Evolutionary conservation across 148 eudicot species (phyloP), one percentile per base, ranked within the genome.

Genomic region (Fagopyrum esculentum): DNA sequence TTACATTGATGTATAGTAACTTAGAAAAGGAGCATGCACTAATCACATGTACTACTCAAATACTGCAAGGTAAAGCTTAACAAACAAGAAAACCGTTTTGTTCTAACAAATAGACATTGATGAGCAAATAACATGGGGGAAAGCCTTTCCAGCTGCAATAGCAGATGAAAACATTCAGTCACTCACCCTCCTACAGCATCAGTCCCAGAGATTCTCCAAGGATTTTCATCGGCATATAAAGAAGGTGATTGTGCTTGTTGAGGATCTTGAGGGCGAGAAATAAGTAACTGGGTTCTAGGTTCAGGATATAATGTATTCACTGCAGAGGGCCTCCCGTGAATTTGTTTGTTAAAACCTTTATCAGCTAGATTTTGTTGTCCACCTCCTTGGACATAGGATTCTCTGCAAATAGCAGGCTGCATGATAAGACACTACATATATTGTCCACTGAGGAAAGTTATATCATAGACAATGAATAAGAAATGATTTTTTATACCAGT

Each of bases 331-430:
- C 4, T 17, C 52, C 50, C 44, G 5, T 69, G 73, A 16, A 69
- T 40, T 69, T 43, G 72, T 17, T 44, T 69, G 72, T 48, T 69
- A 69, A 48, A 44, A 22, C 45, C 50, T 12, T 44, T 55, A n/a
- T 69, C 66, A 48, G 48, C 40, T 4, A 77, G 79, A 59, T 26
- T 22, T 78, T 50, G 19, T 83, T 66, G 81, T 78, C 64, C 83
- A 49, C 46, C 45, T 44, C n/a, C 40, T 13, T 22, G 59, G 47
- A 45, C 56, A 77, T 35, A 48, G 15, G 68, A 50, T 4, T 35
- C 73, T 17, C 55, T 17, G 40, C 35, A 50, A 50, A 45, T 4
- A 35, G 22, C 68, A 61, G 9, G 43, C 11, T 29, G 43, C 13
- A 26, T 61, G 43, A 61, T 61, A 61, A 61, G 68, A 26, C 4